A percentile compares a stretch with the other conserved stretches of the same genome.
These are phyloP conservation scores for Tardiomyces blankii DNA, from an alignment of 1,139 yeast genomes.

Conservation along the genomic window DNA sequence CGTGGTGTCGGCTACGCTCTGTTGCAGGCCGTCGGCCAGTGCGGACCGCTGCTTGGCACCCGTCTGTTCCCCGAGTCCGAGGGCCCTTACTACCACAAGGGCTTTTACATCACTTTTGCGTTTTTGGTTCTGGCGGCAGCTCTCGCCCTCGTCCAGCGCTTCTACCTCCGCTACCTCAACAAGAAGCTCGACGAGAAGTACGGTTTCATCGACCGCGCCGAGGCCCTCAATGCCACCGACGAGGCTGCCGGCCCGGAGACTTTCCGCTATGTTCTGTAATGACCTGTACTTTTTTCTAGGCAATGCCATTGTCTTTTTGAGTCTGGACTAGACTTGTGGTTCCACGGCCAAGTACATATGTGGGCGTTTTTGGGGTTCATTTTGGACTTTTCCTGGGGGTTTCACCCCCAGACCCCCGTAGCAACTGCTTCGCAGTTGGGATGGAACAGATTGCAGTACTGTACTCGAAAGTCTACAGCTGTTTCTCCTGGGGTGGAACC, in stretches of 20 bases:
- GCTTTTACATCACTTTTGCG: constrained; percentile 20
- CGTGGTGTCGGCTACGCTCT: constrained; percentile 21
- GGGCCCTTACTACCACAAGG: constrained; percentile 19
- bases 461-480: too few species aligned
- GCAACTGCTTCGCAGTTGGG: too few species aligned
- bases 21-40: constrained; percentile 23
- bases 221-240: background rate
- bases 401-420: too few species aligned
- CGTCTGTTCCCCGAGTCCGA: constrained; percentile 20
- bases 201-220: constrained; percentile 8
- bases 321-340: too few species aligned
- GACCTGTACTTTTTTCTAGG: too few species aligned
- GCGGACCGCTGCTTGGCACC: constrained; percentile 25
- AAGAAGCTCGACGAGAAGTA: constrained; percentile 15
- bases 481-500: too few species aligned
- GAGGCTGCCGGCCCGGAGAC: background rate
- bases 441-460: too few species aligned
- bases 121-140: constrained; percentile 12
- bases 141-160: constrained; percentile 12
- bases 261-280: background rate
- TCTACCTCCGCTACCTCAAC: constrained; percentile 13
- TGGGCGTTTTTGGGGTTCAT: too few species aligned
- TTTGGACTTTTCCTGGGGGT: too few species aligned
- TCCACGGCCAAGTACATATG: too few species aligned
- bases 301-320: too few species aligned